Percentiles rank a stretch among this genome's conserved stretches.
Conservation (phyloP, 2,329 filamentous ascomycete species). For the Xylaria sp. region DNA sequence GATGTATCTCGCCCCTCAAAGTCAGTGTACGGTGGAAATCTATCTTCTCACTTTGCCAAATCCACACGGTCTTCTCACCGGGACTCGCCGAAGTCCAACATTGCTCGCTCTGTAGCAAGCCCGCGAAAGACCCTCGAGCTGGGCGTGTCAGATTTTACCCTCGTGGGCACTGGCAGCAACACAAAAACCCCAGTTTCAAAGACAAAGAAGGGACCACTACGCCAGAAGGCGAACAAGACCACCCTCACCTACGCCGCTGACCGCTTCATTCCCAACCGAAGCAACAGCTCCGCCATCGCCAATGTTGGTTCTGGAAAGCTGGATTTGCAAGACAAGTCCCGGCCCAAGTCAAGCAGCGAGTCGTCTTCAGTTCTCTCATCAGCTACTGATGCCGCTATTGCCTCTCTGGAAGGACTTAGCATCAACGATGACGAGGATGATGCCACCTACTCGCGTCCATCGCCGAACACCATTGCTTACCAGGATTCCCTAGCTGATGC, state of each 20-base stretch:
- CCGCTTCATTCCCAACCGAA: slow-evolving; percentile 95
- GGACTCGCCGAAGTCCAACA: slow-evolving; percentile 97
- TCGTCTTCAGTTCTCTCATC: slow-evolving; percentile 81
- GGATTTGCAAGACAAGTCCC: slow-evolving; percentile 74
- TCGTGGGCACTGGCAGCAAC: slow-evolving; percentile 83
- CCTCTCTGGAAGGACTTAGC: slow-evolving; percentile 82
- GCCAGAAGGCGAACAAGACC: slow-evolving; percentile 74
- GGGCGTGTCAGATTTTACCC: slow-evolving; percentile 89
- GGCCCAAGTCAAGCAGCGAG: slow-evolving; percentile 80
- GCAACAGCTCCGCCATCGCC: slow-evolving; percentile 86
- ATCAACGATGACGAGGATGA: slow-evolving; percentile 80
- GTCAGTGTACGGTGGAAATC: slow-evolving; percentile 83
- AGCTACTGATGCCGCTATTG: slow-evolving; percentile 81
- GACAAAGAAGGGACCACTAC: slow-evolving; percentile 64
- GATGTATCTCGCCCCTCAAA: slow-evolving; percentile 66
- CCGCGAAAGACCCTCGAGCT: slow-evolving; percentile 87
- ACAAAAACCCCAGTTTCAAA: slow-evolving; percentile 68
- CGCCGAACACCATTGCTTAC: slow-evolving; percentile 89
- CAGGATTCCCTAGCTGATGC: slow-evolving; percentile 90
- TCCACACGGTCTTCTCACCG: slow-evolving; percentile 74
- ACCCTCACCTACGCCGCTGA: slow-evolving; percentile 84
- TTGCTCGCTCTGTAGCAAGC: slow-evolving; percentile 77
- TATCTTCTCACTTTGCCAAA: slow-evolving; percentile 82
- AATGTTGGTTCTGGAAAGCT: slow-evolving; percentile 87
- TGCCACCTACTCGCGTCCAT: slow-evolving; percentile 78